Evolutionary conservation across 805 yeast species (phyloP), one percentile per base, ranked within the genome.

Genomic region (Candida pseudoglaebosa): DNA sequence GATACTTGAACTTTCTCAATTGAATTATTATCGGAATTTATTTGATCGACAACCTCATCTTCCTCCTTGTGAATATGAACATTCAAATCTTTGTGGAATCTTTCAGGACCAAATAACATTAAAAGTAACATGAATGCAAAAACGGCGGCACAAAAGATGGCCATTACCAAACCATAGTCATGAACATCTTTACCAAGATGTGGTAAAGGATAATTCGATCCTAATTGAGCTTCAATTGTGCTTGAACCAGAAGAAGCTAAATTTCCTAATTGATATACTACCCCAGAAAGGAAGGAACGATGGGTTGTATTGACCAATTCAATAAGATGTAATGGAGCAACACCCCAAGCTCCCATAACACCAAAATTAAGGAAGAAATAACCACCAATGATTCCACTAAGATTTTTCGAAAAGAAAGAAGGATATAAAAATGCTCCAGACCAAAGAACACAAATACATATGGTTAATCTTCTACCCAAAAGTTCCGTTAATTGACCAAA

Each of bases 261-360:
- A 60, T 80, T 81, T 65, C 87, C 87, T 47, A 81, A 62, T 56
- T 81, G 86, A 55, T 81, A 81, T 16, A 82, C 67, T 22, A 72
- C 70, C 54, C 87, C 87, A 32, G 76, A 73, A 37, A 78, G 75
- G 43, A 81, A 77, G 6, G 85, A 70, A 57, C 81, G 69, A 61
- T 74, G 78, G 43, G 75, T 77, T 15, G 82, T 80, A 41, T 81
- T 81, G 29, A 82, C 70, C 44, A 80, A 65, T 57, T 78, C 84
- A 3, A 78, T 66, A 39, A 80, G 61, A 56, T 79, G 82, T 41
- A 78, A 67, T 38, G 85, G 85, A 39, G 75, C 66, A 31, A 78
- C 79, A 49, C 85, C 85, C 81, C 83, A 80, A 19, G 80, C 78
- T 50, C 85, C 85, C 60, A 78, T 84, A 38, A 80, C 84, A 43